phyloP scores from a whole-genome alignment of 1,284 basidiomycete species.

The Clitocybe nebularis region DNA sequence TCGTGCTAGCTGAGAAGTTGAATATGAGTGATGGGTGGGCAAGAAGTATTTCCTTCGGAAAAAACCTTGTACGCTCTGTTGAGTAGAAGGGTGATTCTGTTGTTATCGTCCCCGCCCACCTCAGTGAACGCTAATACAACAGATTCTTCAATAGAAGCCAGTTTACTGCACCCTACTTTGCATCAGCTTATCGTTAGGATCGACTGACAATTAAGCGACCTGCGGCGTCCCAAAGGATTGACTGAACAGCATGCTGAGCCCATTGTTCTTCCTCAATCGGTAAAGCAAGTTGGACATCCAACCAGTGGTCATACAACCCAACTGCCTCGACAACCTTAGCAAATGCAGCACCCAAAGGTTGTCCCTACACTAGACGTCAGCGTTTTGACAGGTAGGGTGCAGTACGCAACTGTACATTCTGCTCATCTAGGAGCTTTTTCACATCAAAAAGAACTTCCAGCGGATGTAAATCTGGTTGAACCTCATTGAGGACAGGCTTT shows the following conservation, averaged over 20 bases:
- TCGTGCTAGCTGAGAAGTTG: constrained; percentile 59
- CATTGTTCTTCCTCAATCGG: constrained; percentile 59
- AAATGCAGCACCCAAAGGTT: constrained; percentile 68
- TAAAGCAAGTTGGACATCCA: constrained; percentile 48
- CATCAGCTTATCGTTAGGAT: no score
- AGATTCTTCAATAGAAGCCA: constrained; percentile 65
- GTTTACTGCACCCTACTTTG: constrained; percentile 55
- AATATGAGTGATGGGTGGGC: constrained; percentile 2
- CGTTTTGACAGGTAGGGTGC: background rate
- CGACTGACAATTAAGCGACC: no score
- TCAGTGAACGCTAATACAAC: constrained; percentile 66
- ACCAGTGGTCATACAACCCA: constrained; percentile 68
- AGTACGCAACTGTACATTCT: constrained; percentile 37
- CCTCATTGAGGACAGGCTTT: constrained; percentile 59
- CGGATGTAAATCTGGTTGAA: constrained; percentile 74
- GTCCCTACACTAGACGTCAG: constrained; percentile 45
- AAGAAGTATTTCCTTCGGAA: constrained; percentile 1
- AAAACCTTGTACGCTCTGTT: constrained; percentile 62
- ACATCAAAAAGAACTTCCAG: constrained; percentile 72
- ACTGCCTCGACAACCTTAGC: constrained; percentile 62
- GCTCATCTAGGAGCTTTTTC: constrained; percentile 55
- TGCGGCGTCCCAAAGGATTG: constrained; percentile 63
- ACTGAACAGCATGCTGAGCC: constrained; percentile 69
- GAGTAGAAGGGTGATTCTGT: constrained; percentile 53
- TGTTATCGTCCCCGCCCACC: constrained; percentile 54